Base-by-base conservation (phyloP, 331 rosid genomes). In the Pyrus hybrid region DNA sequence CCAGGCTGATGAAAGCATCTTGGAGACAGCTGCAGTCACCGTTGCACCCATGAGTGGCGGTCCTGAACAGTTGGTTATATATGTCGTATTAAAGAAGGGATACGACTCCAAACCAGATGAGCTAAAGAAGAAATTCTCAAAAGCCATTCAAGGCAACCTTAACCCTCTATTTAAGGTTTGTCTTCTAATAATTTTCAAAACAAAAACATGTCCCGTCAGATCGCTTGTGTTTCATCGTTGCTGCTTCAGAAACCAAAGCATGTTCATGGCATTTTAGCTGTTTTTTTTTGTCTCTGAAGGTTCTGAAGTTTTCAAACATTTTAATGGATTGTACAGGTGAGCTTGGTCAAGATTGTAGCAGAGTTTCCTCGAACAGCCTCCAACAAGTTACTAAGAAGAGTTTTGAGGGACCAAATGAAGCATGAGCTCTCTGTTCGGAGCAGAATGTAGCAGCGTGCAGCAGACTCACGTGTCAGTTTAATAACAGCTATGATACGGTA, bases 91-190 rank as follows among this genome's bases (percentile, higher is more conserved):
- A 20, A 89, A 86, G 83, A 47, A 85, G 22, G 97, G 92, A 56
- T 76, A 56, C 75, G 68, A 75, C 80, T 70, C 79, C 35, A 76
- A 86, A 82, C 71, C 87, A 35, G 89, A 86, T 28, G 64, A 78
- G 58, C 80, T 93, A 7, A 89, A 79, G 81, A 58, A 14, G 25
- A 86, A 80, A 74, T 84, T 94, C 79, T 80, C 93, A 28, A 88
- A 81, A 80, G 89, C 93, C 70, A 89, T 93, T 72, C 96, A 89
- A 51, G 86, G 80, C 79, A 89, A 85, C 81, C 97, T 93, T 13
- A 93, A 93, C 72, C 97, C 98, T 54, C 80, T 93, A 72, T 93
- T 87, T 83, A 91, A 93, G 98, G 96, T 93, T 67, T 33, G 73
- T 76, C 11, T 66, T 51, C 14, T n/a, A 25, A 5, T 8, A 32